Base-by-base conservation (phyloP, 176 grass and related monocot species). In the Avena insularis region DNA sequence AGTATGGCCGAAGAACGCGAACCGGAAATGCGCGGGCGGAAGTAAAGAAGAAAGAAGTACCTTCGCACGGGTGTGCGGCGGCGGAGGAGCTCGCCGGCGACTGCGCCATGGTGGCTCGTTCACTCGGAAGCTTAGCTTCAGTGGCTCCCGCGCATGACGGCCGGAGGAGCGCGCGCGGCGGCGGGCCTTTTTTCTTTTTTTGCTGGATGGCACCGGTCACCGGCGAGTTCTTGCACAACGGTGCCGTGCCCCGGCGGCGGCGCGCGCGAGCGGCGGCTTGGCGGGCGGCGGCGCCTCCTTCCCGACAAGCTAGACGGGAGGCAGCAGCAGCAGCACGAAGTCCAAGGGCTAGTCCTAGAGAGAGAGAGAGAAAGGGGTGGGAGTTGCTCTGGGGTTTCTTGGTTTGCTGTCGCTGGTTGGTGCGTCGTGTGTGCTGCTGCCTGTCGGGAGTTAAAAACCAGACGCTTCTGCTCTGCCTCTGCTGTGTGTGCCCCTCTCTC, bases 391-490 rank as follows among this genome's bases (percentile, higher is more conserved):
- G 71, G 33, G 62, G 56, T 73, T 69, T 69, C 63, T 21, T 53
- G 63, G 62, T 53, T 84, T 84, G 82, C 23, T 36, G 82, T 35
- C 56, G 56, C 38, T 7, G 53, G 69, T 74, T 83, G 56, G 85
- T 78, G 65, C 80, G 88, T 58, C 71, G 63, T 79, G 76, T 56
- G 80, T 82, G 72, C 71, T n/a, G 59, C 86, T 43, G 86, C 72
- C 85, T 82, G 80, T 73, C 89, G 84, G 84, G 79, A 83, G 63
- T 62, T 63, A 86, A 90, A 50, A 78, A 78, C 79, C 84, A 83
- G 82, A 79, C 54, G 79, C 89, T 78, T 66, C 88, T 70, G 55
- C 55, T 8, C 67, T 40, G 7, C 14, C 65, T 67, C 53, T 54
- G 59, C 54, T 8, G 36, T 10, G 8, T 50, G 46, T 48, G 46